These are phyloP conservation scores for Exophiala alcalophila DNA, from an alignment of 2,329 filamentous ascomycete species.

Conservation along the genomic window DNA sequence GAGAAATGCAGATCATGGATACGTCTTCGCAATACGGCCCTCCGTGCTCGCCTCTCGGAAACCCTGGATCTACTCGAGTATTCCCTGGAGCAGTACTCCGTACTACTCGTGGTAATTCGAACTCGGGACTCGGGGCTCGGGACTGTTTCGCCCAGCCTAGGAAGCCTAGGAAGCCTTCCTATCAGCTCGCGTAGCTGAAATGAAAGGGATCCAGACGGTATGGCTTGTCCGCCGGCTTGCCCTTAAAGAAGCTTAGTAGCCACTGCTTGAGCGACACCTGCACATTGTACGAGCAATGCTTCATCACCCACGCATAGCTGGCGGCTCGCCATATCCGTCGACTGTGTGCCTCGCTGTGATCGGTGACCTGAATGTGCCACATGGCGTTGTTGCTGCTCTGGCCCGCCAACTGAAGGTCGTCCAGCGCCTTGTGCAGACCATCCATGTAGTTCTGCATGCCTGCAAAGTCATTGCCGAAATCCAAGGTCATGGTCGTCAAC, in stretches of 20 bases:
- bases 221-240: slow-evolving; percentile 12
- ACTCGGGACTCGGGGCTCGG: too few species aligned
- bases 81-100: too few species aligned
- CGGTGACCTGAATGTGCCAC: slow-evolving; percentile 24
- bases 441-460: slow-evolving; percentile 23
- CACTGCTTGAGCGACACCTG: slow-evolving; percentile 21
- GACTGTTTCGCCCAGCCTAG: too few species aligned
- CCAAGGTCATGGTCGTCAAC: slow-evolving; percentile 19
- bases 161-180: too few species aligned
- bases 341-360: slow-evolving; percentile 21
- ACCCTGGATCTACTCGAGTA: too few species aligned
- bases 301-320: slow-evolving; percentile 22
- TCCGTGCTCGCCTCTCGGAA: too few species aligned
- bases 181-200: slow-evolving; percentile 24
- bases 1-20: too few species aligned
- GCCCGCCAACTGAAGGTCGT: slow-evolving; percentile 16
- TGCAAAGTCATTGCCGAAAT: slow-evolving; percentile 19
- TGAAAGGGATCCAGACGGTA: slow-evolving; percentile 20
- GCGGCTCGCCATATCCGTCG: slow-evolving; percentile 22
- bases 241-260: slow-evolving; percentile 22
- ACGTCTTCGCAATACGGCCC: too few species aligned
- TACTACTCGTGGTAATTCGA: too few species aligned
- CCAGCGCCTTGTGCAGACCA: slow-evolving; percentile 16
- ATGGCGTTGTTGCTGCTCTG: slow-evolving; percentile 25
- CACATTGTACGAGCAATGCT: slow-evolving; percentile 21